Evolutionary conservation across 176 grass and related monocot genomes (phyloP), one percentile per base, ranked within the genome.

Genomic region (Juncus inflexus): DNA sequence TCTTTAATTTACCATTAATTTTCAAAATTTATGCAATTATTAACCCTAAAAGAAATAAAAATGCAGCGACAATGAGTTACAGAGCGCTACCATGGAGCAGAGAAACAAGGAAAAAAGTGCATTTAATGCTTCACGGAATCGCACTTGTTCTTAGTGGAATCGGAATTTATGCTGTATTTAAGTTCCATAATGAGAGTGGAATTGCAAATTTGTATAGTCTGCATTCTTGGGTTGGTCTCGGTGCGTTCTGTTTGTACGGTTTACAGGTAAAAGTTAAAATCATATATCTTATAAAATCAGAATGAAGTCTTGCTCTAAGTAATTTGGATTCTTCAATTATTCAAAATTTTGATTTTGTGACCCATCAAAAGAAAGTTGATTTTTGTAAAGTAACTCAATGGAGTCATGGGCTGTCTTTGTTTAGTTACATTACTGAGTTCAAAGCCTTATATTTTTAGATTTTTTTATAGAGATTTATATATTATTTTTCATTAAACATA

Each of bases 191-290:
- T 0, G 87, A 96, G 42, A 75, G 65, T 12, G 61, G 37, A 15
- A 90, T 96, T 76, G 67, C 74, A 9, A 79, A 90, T 68, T 65
- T 96, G 69, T 96, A 96, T 79, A 85, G 84, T n/a, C 60, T 96
- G 19, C 91, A 96, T 65, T 83, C 91, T 9, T 96, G 91, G 91
- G 10, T 83, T 36, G 91, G 91, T 13, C 53, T 87, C 47, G 58
- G 62, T 50, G 70, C 86, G 42, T 37, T 96, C 62, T 45, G 52
- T 6, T 76, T 96, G 37, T 96, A 90, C 78, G 91, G 61, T 0
- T 8, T 76, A 58, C 84, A 97, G 82, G 94, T 97, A 79, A 50
- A 70, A 47, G 43, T 47, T 6, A 47, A 47, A 47, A 47, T 47
- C 43, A 47, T 47, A 47, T 1, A 5, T 47, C 19, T 28, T 28